Evolutionary conservation across 345 rosid species (phyloP).

Genomic region (Aurinia saxatilis): DNA sequence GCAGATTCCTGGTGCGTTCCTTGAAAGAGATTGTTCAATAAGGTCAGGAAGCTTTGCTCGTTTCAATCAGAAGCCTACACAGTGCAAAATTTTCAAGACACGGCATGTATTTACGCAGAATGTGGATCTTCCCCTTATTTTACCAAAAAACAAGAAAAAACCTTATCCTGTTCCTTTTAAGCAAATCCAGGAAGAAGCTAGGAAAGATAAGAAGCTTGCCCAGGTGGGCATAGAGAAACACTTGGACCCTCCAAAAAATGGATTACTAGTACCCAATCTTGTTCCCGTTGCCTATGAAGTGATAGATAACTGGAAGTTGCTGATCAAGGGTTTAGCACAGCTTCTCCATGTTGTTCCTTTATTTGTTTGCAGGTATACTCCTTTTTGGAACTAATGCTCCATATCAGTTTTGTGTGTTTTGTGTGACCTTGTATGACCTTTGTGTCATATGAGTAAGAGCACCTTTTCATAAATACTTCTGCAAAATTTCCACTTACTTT

Average conservation of each 20-base stretch:
- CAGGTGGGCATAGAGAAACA: slow-evolving; percentile 77
- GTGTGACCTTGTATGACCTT: neutral
- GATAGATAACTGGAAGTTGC: slow-evolving; percentile 69
- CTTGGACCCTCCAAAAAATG: slow-evolving; percentile 76
- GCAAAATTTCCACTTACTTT: neutral
- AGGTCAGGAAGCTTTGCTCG: slow-evolving; percentile 31
- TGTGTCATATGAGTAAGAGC: neutral
- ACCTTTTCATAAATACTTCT: neutral
- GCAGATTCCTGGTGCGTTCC: slow-evolving; percentile 34
- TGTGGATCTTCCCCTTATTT: slow-evolving; percentile 66
- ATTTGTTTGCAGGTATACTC: slow-evolving; percentile 60
- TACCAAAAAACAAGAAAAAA: slow-evolving; percentile 79
- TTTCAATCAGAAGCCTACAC: slow-evolving; percentile 33
- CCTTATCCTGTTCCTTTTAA: slow-evolving; percentile 70
- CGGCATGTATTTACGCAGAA: slow-evolving; percentile 43
- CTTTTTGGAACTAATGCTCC: neutral
- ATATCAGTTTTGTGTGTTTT: neutral
- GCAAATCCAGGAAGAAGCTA: slow-evolving; percentile 55
- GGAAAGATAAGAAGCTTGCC: slow-evolving; percentile 64
- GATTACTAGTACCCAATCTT: slow-evolving; percentile 66
- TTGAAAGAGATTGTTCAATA: slow-evolving; percentile 18
- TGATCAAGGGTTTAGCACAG: slow-evolving; percentile 74
- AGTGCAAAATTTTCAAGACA: slow-evolving; percentile 20
- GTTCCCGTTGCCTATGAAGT: slow-evolving; percentile 66
- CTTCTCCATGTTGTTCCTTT: slow-evolving; percentile 70